Evolutionary conservation across 257 asterid species (phyloP).

Genomic region (Vinca minor): DNA sequence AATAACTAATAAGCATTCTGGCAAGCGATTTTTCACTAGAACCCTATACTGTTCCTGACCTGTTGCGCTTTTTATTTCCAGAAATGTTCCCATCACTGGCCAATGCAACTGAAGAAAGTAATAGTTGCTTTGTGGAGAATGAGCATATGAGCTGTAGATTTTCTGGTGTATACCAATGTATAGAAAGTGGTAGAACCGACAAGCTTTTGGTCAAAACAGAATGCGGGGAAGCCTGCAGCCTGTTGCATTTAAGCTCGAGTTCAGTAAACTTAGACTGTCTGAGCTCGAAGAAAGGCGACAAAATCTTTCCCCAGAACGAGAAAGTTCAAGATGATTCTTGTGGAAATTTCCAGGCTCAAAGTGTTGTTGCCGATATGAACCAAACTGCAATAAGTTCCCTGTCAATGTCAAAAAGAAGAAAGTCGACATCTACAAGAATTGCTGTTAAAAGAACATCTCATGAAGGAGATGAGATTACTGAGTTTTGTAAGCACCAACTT

Average conservation of each 20-base stretch:
- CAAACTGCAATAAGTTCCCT: constrained; percentile 17
- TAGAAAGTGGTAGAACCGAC: constrained; percentile 4
- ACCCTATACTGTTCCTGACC: not conserved
- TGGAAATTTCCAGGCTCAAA: constrained; percentile 12
- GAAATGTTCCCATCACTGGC: constrained; percentile 35
- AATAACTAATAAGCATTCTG: constrained; percentile 28
- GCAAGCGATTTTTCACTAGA: not conserved
- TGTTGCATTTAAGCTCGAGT: constrained; percentile 6
- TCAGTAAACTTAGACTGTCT: not conserved
- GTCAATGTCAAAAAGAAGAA: constrained; percentile 22
- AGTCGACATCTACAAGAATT: constrained; percentile 21
- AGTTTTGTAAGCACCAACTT: constrained; percentile 30
- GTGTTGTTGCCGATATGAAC: not conserved
- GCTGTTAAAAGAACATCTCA: constrained; percentile 18
- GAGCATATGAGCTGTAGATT: constrained; percentile 9
- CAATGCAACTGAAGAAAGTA: constrained; percentile 18
- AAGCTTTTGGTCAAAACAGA: constrained; percentile 7
- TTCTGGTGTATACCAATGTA: constrained; percentile 1
- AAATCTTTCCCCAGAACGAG: constrained; percentile 9
- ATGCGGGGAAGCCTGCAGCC: constrained; percentile 6
- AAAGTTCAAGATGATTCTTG: not conserved
- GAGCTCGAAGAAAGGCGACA: constrained; percentile 16
- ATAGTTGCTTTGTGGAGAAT: constrained; percentile 3
- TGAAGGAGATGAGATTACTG: constrained; percentile 23
- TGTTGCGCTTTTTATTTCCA: constrained; percentile 15